Conservation (phyloP, 176 grass and related monocot genomes). For the Rhynchospora breviuscula region DNA sequence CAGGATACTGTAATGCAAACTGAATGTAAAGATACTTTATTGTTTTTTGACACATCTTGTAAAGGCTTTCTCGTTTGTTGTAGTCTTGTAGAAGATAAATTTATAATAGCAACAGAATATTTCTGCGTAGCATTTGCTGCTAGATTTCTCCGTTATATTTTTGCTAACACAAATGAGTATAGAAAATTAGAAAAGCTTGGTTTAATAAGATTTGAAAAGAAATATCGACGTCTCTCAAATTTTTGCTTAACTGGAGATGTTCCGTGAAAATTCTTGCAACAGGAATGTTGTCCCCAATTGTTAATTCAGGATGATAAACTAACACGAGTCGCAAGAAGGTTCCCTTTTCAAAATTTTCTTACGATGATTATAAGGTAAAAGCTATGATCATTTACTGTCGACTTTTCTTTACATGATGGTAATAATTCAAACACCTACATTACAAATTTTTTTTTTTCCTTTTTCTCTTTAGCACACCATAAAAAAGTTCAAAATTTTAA, state of each 20-base stretch:
- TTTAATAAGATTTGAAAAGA: slow-evolving; percentile 1
- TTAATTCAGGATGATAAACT: neutral
- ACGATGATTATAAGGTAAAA: neutral
- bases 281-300: neutral
- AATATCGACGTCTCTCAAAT: neutral
- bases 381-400: slow-evolving; percentile 7
- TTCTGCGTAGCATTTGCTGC: neutral
- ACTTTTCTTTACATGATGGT: slow-evolving; percentile 4
- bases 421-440: slow-evolving; percentile 4
- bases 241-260: neutral
- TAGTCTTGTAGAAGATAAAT: neutral
- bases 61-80: neutral
- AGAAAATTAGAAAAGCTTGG: neutral
- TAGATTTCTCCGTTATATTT: neutral
- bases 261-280: neutral
- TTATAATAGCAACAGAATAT: neutral
- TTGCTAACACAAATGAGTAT: neutral
- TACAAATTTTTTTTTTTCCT: slow-evolving; percentile 4
- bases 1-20: neutral
- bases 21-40: neutral
- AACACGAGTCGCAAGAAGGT: neutral
- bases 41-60: neutral
- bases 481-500: slow-evolving; percentile 6
- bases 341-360: neutral
- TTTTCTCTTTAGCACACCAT: neutral